phyloP scores from a whole-genome alignment of 352 stramenopile species.

The Globisporangium echinulatum region DNA sequence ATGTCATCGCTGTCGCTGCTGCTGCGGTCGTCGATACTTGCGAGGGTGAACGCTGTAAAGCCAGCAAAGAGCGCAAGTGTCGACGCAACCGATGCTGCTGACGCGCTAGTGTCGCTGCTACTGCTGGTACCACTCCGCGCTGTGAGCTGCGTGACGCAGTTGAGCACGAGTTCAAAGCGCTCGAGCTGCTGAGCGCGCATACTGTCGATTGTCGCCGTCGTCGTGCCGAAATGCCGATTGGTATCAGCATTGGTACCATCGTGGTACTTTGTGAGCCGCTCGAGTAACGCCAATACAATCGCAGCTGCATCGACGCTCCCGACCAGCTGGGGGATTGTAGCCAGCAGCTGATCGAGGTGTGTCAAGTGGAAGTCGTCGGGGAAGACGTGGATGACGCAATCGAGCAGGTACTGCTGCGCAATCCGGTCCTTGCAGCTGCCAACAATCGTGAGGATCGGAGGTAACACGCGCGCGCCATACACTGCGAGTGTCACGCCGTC shows the following conservation, averaged over 20 bases:
- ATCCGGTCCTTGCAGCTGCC: conserved; percentile 94
- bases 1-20: too few relatives aligned
- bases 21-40: conserved; percentile 15
- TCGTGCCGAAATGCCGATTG: conserved; percentile 10
- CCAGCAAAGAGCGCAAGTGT: conserved; percentile 28
- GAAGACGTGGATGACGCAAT: conserved; percentile 98
- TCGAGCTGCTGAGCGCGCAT: too few relatives aligned
- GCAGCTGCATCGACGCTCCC: conserved; percentile 88
- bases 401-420: conserved; percentile 97
- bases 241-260: conserved; percentile 20
- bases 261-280: conserved; percentile 91
- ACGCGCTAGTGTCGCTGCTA: too few relatives aligned
- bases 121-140: too few relatives aligned
- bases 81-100: too few relatives aligned
- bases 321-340: conserved; percentile 79
- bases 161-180: too few relatives aligned
- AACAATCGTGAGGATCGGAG: conserved; percentile 91
- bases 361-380: conserved; percentile 97
- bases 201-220: neutral
- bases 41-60: conserved; percentile 46
- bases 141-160: too few relatives aligned
- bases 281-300: conserved; percentile 92
- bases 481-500: conserved; percentile 89
- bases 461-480: conserved; percentile 89
- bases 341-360: conserved; percentile 91